phyloP scores from a whole-genome alignment of 202 grass and related monocot genomes.

The Musa balbisiana region DNA sequence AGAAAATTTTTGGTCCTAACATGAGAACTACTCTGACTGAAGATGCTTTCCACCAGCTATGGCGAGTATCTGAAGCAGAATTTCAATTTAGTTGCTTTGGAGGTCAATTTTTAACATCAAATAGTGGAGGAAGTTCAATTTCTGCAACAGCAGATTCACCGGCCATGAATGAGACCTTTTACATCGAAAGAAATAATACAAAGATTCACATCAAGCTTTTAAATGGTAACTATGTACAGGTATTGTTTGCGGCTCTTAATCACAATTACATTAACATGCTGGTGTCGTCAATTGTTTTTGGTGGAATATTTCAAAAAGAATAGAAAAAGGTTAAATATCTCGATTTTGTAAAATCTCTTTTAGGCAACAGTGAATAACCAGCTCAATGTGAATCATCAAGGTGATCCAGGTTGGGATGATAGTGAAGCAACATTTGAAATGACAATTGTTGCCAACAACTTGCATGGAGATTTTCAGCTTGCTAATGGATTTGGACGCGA shows the following conservation, averaged over 20 bases:
- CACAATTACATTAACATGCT: constrained; percentile 18
- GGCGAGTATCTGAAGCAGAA: constrained; percentile 56
- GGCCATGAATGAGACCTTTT: constrained; percentile 41
- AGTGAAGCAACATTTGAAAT: constrained; percentile 70
- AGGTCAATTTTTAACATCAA: constrained; percentile 61
- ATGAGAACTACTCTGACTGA: not conserved
- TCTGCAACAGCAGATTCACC: constrained; percentile 33
- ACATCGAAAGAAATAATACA: constrained; percentile 47
- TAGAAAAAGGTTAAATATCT: not conserved
- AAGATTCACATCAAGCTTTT: constrained; percentile 64
- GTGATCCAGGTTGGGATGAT: constrained; percentile 55
- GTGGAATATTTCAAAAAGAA: not conserved
- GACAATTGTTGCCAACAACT: constrained; percentile 52
- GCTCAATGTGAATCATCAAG: constrained; percentile 63
- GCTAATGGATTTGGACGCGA: constrained; percentile 57
- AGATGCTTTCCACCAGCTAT: constrained; percentile 33
- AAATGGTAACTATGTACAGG: constrained; percentile 58
- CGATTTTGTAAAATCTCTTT: constrained; percentile 26
- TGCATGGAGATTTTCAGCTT: constrained; percentile 78
- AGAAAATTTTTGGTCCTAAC: not conserved
- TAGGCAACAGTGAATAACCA: constrained; percentile 55
- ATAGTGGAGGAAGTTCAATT: constrained; percentile 34
- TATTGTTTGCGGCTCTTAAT: constrained; percentile 12
- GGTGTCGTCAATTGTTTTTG: not conserved
- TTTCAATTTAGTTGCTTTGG: constrained; percentile 57